A percentile compares a stretch with the other conserved stretches of the same genome.
These are phyloP conservation scores for Endothia cerciana DNA, from an alignment of 2,329 filamentous ascomycete species.

Conservation along the genomic window DNA sequence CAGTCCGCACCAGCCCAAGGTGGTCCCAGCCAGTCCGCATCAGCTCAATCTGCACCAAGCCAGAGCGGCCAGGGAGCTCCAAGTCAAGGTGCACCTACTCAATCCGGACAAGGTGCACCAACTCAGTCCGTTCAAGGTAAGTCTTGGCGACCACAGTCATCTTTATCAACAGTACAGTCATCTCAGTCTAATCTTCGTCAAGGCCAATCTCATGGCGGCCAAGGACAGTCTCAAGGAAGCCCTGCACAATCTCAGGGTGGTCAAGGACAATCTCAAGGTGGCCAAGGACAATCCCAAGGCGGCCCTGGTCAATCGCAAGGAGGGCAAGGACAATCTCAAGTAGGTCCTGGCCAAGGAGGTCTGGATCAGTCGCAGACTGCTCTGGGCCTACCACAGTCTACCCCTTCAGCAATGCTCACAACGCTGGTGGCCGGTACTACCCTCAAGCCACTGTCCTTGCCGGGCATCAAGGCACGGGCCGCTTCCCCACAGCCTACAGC, in stretches of 20 bases:
- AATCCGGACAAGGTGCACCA: slow-evolving; percentile 7
- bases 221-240: slow-evolving; percentile 9
- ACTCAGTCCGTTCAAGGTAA: slow-evolving; percentile 1
- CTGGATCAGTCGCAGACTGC: slow-evolving; percentile 13
- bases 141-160: not conserved
- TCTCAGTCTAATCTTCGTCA: not conserved
- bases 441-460: not conserved
- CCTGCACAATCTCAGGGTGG: slow-evolving; percentile 16
- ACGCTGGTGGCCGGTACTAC: slow-evolving; percentile 13
- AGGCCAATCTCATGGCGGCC: slow-evolving; percentile 11
- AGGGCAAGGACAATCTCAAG: slow-evolving; percentile 2
- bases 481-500: not conserved
- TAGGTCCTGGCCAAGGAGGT: slow-evolving; percentile 11
- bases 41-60: not conserved
- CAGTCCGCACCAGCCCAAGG: not conserved
- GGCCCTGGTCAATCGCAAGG: slow-evolving; percentile 5
- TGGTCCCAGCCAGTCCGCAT: not conserved
- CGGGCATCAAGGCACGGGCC: slow-evolving; percentile 22
- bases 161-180: not conserved
- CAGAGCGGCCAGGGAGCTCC: slow-evolving; percentile 16
- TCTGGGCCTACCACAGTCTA: slow-evolving; percentile 12
- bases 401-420: slow-evolving; percentile 7
- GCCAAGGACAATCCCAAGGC: slow-evolving; percentile 7
- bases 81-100: slow-evolving; percentile 7
- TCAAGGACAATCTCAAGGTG: slow-evolving; percentile 1